Conservation (phyloP, 2,329 filamentous ascomycete species). For the Cordyceps javanica region DNA sequence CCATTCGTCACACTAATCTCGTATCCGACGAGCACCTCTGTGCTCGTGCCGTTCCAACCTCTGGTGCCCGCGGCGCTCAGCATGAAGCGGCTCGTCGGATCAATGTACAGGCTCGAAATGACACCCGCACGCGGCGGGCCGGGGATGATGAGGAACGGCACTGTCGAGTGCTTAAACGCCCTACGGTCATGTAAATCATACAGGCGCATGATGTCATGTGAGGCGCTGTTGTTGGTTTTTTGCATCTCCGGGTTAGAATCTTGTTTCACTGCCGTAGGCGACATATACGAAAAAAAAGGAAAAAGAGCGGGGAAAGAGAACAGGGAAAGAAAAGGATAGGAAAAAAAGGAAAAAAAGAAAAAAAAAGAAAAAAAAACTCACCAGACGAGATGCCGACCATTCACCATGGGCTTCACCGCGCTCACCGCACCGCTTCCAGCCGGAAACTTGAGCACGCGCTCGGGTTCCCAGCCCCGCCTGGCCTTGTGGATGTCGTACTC, state of each 20-base stretch:
- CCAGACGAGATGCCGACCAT: constrained; percentile 86
- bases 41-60: constrained; percentile 88
- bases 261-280: no score
- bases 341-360: not conserved
- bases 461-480: constrained; percentile 59
- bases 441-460: constrained; percentile 80
- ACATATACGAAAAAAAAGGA: not conserved
- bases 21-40: constrained; percentile 89
- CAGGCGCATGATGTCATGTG: constrained; percentile 85
- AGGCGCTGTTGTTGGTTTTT: constrained; percentile 59
- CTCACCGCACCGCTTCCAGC: constrained; percentile 84
- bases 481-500: constrained; percentile 85
- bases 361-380: constrained; percentile 18
- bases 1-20: constrained; percentile 55
- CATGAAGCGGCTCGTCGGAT: constrained; percentile 85
- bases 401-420: constrained; percentile 83
- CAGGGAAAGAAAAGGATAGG: not conserved
- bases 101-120: constrained; percentile 78
- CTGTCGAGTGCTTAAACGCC: constrained; percentile 64
- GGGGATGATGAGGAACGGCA: constrained; percentile 94
- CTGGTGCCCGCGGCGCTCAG: constrained; percentile 85
- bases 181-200: constrained; percentile 75
- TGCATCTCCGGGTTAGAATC: no score
- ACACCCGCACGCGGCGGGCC: constrained; percentile 79
- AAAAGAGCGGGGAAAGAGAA: not conserved